Evolutionary conservation across 352 stramenopile genomes (phyloP), one percentile per base, ranked within the genome.

Genomic region (Pythium oligandrum): DNA sequence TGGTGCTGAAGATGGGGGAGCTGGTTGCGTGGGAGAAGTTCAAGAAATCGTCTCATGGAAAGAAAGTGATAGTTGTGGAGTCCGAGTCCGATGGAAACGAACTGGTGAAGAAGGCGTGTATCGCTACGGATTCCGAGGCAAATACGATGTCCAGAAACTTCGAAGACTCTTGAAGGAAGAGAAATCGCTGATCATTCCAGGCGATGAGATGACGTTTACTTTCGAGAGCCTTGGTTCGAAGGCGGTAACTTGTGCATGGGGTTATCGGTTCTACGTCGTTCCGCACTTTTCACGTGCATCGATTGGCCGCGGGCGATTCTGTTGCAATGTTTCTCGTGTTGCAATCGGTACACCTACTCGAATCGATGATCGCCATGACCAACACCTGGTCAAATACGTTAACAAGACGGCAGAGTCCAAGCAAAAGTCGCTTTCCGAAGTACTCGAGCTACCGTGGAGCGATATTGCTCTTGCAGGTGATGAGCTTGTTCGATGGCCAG

Each of bases 321-420:
- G 72, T 10, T 63, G 68, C 10, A 54, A 60, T 2, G 40, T 58
- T 36, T 44, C 48, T 2, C 53, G 55, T 30, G 34, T 59, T n/a
- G 36, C 47, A 3, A 45, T 59, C 12, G 53, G 44, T 38, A 34
- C 4, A 12, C 32, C 34, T 12, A 12, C 38, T 2, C 3, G 33
- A 33, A 43, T 59, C 3, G 50, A 61, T n/a, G 32, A 42, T 5
- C 74, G 75, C 1, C 66, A 87, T 37, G 77, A 90, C 53, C 66
- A 79, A 8, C 75, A 93, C 37, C 40, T 93, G 3, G 71, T 88
- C 47, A 81, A 88, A 52, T 93, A 83, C 51, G 68, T 88, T n/a
- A 93, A 93, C 68, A 81, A 87, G 40, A 68, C 70, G 17, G 64
- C 70, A 4, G 50, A 71, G 39, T 48, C 53, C 6, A 84, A 87